phyloP scores from a whole-genome alignment of 2,329 filamentous ascomycete genomes.

The Corinectria fuckeliana region DNA sequence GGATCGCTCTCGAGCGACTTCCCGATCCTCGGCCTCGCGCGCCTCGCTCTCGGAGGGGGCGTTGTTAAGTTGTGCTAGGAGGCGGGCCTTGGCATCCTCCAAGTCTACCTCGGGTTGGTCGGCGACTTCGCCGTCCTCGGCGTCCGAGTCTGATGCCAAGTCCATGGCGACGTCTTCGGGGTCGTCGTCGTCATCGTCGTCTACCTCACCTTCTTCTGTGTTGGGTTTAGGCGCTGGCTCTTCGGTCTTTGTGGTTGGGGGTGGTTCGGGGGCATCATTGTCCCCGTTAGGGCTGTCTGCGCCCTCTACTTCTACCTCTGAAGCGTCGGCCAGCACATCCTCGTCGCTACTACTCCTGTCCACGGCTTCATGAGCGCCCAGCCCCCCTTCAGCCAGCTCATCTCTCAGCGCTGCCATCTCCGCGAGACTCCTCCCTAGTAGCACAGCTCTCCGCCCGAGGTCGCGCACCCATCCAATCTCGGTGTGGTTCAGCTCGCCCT shows the following conservation, averaged over 20 bases:
- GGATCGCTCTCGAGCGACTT: slow-evolving; percentile 42
- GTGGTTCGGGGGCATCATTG: slow-evolving; percentile 16
- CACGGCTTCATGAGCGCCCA: slow-evolving; percentile 54
- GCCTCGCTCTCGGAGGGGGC: slow-evolving; percentile 31
- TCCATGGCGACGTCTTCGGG: slow-evolving; percentile 52
- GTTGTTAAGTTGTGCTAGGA: slow-evolving; percentile 54
- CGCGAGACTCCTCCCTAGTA: slow-evolving; percentile 61
- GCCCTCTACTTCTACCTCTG: slow-evolving; percentile 40
- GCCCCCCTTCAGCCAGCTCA: slow-evolving; percentile 48
- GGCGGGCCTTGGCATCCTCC: slow-evolving; percentile 54
- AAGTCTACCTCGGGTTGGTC: slow-evolving; percentile 46
- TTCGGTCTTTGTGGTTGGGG: slow-evolving; percentile 26
- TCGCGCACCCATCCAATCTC: slow-evolving; percentile 81
- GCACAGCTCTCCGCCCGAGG: slow-evolving; percentile 76
- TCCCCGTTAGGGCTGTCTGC: slow-evolving; percentile 30
- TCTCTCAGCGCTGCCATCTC: slow-evolving; percentile 59
- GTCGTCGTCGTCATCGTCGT: slow-evolving; percentile 36
- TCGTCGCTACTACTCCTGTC: slow-evolving; percentile 52
- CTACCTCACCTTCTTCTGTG: slow-evolving; percentile 36
- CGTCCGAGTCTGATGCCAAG: slow-evolving; percentile 43
- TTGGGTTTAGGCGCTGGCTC: slow-evolving; percentile 26
- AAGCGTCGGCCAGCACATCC: slow-evolving; percentile 45
- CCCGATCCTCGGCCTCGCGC: slow-evolving; percentile 34
- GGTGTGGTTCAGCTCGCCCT: slow-evolving; percentile 75
- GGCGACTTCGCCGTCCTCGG: slow-evolving; percentile 46